Evolutionary conservation across 257 asterid species (phyloP).

Genomic region (Petunia secreta): DNA sequence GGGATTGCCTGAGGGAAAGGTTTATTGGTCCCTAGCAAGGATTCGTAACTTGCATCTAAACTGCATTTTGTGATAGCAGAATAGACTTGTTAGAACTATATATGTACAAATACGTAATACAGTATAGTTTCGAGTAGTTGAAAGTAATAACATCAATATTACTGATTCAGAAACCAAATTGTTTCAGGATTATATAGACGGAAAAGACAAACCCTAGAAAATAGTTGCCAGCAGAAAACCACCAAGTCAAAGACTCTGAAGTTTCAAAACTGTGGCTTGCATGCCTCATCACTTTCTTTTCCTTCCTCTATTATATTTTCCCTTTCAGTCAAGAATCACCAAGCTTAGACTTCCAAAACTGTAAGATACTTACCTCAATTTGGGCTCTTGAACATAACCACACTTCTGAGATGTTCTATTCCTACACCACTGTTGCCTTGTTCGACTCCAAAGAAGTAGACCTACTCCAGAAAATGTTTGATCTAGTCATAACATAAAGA

Average conservation of each 20-base stretch:
- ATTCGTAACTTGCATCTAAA: conserved; percentile 73
- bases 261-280: background rate
- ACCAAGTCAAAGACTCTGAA: background rate
- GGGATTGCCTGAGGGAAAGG: conserved; percentile 84
- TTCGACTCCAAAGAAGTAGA: conserved; percentile 86
- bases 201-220: conserved; percentile 16
- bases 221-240: conserved; percentile 7
- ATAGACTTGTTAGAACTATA: background rate
- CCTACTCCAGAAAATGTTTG: conserved; percentile 49
- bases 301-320: background rate
- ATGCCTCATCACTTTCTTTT: background rate
- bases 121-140: background rate
- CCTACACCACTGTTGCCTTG: conserved; percentile 87
- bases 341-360: conserved; percentile 21
- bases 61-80: conserved; percentile 46
- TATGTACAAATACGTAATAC: background rate
- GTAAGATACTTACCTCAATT: conserved; percentile 51
- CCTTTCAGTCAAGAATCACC: background rate
- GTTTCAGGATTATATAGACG: background rate
- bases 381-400: conserved; percentile 58
- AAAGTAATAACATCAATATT: background rate
- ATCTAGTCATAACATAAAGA: background rate
- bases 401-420: conserved; percentile 53
- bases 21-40: conserved; percentile 77
- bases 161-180: background rate